Evolutionary conservation across 2,329 filamentous ascomycete genomes (phyloP).

Genomic region (Mycosphaerella arachidis): DNA sequence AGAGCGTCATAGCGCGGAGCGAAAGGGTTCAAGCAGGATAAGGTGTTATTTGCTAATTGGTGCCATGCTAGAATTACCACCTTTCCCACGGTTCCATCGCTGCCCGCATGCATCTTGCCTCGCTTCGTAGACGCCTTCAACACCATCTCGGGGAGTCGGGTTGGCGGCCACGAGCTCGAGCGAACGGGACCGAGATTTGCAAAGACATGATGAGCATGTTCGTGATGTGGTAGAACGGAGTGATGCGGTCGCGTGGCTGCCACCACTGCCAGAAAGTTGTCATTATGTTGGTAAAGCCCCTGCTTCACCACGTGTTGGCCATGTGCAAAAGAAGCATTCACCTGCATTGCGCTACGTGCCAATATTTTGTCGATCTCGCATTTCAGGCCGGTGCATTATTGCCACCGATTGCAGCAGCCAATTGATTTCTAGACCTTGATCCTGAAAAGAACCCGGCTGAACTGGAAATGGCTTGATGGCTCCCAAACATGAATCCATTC

Average conservation of each 20-base stretch:
- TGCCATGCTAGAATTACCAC: slow-evolving; percentile 6
- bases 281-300: not conserved
- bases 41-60: slow-evolving; percentile 7
- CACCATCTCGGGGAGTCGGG: not conserved
- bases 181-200: not conserved
- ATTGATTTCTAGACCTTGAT: not conserved
- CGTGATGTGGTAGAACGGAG: not conserved
- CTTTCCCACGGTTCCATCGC: not conserved
- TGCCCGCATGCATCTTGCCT: slow-evolving; percentile 1
- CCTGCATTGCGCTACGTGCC: not conserved
- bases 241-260: slow-evolving; percentile 1
- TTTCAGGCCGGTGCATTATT: not conserved
- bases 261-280: not conserved
- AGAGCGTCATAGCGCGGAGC: slow-evolving; percentile 21
- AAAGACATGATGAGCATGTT: not conserved
- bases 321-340: slow-evolving; percentile 4
- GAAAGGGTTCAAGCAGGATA: slow-evolving; percentile 14
- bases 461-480: not conserved
- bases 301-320: slow-evolving; percentile 3
- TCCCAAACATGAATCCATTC: not conserved
- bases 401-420: not conserved
- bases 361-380: not conserved
- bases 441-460: not conserved
- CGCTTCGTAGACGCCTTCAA: not conserved
- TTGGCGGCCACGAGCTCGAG: slow-evolving; percentile 5